Base-by-base conservation (phyloP, 305 asterid genomes). In the Solanum hybrid region DNA sequence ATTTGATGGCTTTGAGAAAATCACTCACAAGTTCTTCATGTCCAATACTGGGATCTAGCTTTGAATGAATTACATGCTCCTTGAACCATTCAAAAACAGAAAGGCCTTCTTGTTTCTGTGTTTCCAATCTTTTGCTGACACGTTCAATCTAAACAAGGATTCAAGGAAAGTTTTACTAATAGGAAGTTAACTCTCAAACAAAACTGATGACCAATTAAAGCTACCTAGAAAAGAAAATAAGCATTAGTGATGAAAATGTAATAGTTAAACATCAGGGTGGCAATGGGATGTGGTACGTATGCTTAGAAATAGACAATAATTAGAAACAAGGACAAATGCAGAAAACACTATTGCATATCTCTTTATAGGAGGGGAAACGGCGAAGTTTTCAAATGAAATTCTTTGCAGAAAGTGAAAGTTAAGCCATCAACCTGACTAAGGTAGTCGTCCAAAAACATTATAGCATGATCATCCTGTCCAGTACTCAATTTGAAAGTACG, bases 401-500 rank as follows among this genome's bases (percentile, higher is more conserved):
- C 61, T 29, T 34, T 4, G 84, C 86, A 82, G 28, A 86, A 90
- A 79, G 35, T 12, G 40, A 79, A 86, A 40, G 77, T 83, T 39
- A 91, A 80, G 40, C 57, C 78, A 93, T 93, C 86, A 91, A 96
- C 99, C 99, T 96, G 98, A 90, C 90, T 96, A 57, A 94, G 77
- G 92, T 97, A 97, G 94, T 97, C 96, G 29, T 96, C 98, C 86
- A 91, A 20, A 91, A 97, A 94, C 98, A 97, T 96, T 89, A 97
- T 90, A 84, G 99, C 99, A 93, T 95, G 98, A 92, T 97, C 99
- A 57, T 97, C 98, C 92, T 96, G 99, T 84, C 99, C 99, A 74
- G 95, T 95, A 92, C 92, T 97, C 90, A 97, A 91, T 93, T 96
- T 97, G 91, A 97, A 97, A 91, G 96, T 87, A 77, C 97, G 98